Evolutionary conservation across 192 early-diverging fungal genomes (phyloP), one percentile per base, ranked within the genome.

Genomic region (Diversispora epigaea): DNA sequence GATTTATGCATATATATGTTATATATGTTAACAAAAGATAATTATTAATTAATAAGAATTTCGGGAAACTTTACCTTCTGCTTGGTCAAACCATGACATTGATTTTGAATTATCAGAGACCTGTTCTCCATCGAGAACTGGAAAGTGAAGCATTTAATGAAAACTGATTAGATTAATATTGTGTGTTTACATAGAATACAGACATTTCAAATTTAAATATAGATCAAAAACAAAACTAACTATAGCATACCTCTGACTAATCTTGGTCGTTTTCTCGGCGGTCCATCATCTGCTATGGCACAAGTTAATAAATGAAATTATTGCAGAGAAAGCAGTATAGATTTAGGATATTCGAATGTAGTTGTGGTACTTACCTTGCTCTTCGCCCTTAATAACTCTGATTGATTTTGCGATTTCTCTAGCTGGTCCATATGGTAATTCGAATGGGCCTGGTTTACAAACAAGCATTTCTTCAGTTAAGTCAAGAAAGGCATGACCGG

Each of bases 381-480:
- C 58, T 40, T 61, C 9, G 9, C 9, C 58, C 17, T 61, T 61
- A n/a, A 61, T 61, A 21, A 21, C 3, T 0, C 22, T n/a, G 22
- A 61, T 52, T 0, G 17, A 4, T 2, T 52, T 2, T 0, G 50
- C 0, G 2, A 52, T 52, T 4, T 0, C 17, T 52, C 17, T 17
- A 11, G 50, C 50, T 3, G 50, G 50, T 4, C 50, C 50, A 52
- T 17, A 10, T 8, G 11, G 47, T 8, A 49, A 11, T 8, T 49
- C 11, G 47, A 8, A 49, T 49, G 47, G 47, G n/a, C n/a, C n/a
- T n/a, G n/a, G n/a, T n/a, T n/a, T n/a, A n/a, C n/a, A n/a, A n/a
- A n/a, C n/a, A 71, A 71, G 70, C 32, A 54, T 32, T 54, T 70
- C 55, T 57, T 41, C 22, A 17, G 68, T 71, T 8, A 55, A 71